Evolutionary conservation across 129 eudicot genomes (phyloP), one percentile per base, ranked within the genome.

Genomic region (Logfia minima): DNA sequence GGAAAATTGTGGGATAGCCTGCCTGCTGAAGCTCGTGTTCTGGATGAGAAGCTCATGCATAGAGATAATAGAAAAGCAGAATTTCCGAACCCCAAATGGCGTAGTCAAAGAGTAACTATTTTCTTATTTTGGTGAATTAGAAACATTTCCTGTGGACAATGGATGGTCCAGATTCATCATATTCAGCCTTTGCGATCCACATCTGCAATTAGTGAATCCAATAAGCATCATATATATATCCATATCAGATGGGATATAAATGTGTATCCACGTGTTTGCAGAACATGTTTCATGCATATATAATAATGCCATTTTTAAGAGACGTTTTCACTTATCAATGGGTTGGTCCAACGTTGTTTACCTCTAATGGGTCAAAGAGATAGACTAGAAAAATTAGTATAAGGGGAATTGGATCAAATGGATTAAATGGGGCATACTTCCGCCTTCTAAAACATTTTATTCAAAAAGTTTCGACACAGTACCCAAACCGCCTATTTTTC

Each of bases 101-200:
- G 64, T 19, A 58, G 59, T 77, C 41, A 59, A 78, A 58, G 66
- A 39, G 67, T 70, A 70, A 66, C 79, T 80, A 53, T 73, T 67
- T 64, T 80, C n/a, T 28, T 22, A 55, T 55, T 28, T 65, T 80
- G 75, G 28, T 39, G 70, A 66, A 2, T 76, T 80, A 84, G 77
- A 84, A 84, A 71, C 87, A 84, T 71, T 84, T 84, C 82, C 83
- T 84, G 83, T 84, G 87, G 41, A 84, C 85, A n/a, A 84, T 84
- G 23, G 85, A 84, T 2, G 87, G 87, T 17, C 87, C 85, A 51
- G 83, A 84, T 68, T 84, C 87, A 72, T 84, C 87, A 22, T 84
- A 84, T 59, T 84, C 87, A 65, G 85, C 87, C 82, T 84, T 84
- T 2, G 87, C 84, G 66, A 84, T 83, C 86, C 83, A 83, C 86